Conservation (phyloP, 202 grass and related monocot genomes). For the Bolboschoenoplectus hybrid region DNA sequence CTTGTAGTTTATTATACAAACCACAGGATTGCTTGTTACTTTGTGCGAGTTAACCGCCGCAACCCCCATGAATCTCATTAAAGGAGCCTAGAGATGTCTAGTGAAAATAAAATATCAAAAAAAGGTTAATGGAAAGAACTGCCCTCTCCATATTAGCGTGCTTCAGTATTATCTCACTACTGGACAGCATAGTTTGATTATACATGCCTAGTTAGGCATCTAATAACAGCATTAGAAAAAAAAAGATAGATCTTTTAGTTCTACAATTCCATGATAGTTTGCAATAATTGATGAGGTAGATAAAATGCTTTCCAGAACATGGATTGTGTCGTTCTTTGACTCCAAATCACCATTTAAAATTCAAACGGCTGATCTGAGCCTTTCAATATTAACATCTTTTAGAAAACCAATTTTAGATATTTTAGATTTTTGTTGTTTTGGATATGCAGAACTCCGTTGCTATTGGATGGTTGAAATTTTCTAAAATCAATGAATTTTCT, state of each 20-base stretch:
- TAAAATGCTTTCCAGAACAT: not conserved
- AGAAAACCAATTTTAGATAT: not conserved
- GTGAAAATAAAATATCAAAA: not conserved
- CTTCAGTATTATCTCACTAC: not conserved
- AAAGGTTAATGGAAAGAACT: not conserved
- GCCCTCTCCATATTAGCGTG: not conserved
- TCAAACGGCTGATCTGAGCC: not conserved
- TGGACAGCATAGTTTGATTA: not conserved
- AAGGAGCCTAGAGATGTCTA: not conserved
- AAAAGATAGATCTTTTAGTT: not conserved
- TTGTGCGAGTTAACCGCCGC: not conserved
- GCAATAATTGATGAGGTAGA: not conserved
- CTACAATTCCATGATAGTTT: slow-evolving; percentile 3
- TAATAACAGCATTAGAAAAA: not conserved
- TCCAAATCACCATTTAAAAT: not conserved
- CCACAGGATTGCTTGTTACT: not conserved
- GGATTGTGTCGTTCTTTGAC: not conserved
- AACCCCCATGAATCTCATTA: not conserved
- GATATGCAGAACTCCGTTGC: not conserved
- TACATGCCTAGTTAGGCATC: not conserved
- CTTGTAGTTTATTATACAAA: not conserved
- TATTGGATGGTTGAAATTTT: not conserved
- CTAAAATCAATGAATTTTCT: not conserved
- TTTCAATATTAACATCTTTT: not conserved
- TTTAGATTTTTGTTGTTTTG: not conserved